These are phyloP conservation scores for Avena eriantha DNA, from an alignment of 176 grass and related monocot genomes.

Conservation along the genomic window DNA sequence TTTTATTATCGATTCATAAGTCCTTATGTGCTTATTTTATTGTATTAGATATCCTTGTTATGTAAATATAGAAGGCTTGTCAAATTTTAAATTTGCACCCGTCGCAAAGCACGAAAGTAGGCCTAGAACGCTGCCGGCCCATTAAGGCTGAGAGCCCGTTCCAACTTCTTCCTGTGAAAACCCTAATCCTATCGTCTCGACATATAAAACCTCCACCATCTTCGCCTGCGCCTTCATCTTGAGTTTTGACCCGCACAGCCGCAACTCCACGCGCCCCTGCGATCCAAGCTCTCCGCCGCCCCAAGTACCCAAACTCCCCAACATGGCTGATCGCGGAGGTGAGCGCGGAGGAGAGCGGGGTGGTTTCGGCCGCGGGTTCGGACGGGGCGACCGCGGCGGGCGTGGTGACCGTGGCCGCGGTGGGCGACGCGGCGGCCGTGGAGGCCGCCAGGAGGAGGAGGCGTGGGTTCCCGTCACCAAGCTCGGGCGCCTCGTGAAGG, in stretches of 20 bases:
- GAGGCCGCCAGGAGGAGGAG: slow-evolving; percentile 64
- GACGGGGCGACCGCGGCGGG: slow-evolving; percentile 50
- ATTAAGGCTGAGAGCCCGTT: neutral
- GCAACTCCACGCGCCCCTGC: neutral
- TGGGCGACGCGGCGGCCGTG: slow-evolving; percentile 54
- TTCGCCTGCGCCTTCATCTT: neutral
- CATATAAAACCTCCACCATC: neutral
- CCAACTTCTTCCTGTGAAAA: neutral
- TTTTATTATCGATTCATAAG: no score
- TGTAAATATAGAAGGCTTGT: no score
- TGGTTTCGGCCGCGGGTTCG: slow-evolving; percentile 71
- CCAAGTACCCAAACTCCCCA: neutral
- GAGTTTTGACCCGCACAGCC: neutral
- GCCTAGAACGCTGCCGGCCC: no score
- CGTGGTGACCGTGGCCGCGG: slow-evolving; percentile 60
- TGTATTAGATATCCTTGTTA: no score
- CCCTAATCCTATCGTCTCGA: neutral
- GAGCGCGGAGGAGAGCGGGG: slow-evolving; percentile 43
- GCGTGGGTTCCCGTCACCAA: slow-evolving; percentile 79
- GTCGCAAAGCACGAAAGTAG: no score
- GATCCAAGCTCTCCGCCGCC: neutral
- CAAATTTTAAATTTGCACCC: no score
- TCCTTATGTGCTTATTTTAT: no score
- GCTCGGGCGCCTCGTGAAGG: slow-evolving; percentile 78
- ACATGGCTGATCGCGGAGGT: slow-evolving; percentile 67